Evolutionary conservation across 1,284 basidiomycete genomes (phyloP), one percentile per base, ranked within the genome.

Genomic region (Inonotus obliquus): DNA sequence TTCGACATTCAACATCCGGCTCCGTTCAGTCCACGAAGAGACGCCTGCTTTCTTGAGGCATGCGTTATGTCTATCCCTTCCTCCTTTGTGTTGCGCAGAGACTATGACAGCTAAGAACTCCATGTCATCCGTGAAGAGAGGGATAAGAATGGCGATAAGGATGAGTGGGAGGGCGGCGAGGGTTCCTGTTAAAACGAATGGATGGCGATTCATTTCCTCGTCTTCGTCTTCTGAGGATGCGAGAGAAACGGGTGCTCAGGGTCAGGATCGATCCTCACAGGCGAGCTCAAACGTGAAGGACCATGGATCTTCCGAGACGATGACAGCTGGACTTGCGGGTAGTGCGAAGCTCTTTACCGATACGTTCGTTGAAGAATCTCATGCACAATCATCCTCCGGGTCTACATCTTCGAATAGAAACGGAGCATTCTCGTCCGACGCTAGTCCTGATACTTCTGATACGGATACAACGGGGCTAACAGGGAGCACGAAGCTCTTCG

Each of bases 401-500:
- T 32, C 32, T 9, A 32, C 32, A 32, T 32, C 32, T 32, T 32
- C 32, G 32, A 4, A 32, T 9, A 32, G 32, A 4, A 32, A 32
- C 9, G 32, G 32, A 32, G 9, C 32, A n/a, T n/a, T n/a, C n/a
- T n/a, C n/a, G 41, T 25, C 25, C 13, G 21, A 5, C 48, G 10
- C 48, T 11, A 17, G 27, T 7, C 25, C 48, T 17, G 10, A 9
- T 29, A 27, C 48, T 11, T n/a, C 25, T 27, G 21, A 4, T 27
- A 25, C 21, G 9, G 19, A 23, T 27, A 2, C 47, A 27, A 23
- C 1, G 10, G 13, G n/a, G n/a, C 19, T 14, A 4, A 37, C 51
- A 32, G 51, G 51, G 10, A 85, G 86, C 67, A 80, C 81, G 17
- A 89, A 89, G 72, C 79, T 91, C 27, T 86, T 91, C 69, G 83